Evolutionary conservation across 2,329 filamentous ascomycete species (phyloP), one percentile per base, ranked within the genome.

Genomic region (Esteya vermicola): DNA sequence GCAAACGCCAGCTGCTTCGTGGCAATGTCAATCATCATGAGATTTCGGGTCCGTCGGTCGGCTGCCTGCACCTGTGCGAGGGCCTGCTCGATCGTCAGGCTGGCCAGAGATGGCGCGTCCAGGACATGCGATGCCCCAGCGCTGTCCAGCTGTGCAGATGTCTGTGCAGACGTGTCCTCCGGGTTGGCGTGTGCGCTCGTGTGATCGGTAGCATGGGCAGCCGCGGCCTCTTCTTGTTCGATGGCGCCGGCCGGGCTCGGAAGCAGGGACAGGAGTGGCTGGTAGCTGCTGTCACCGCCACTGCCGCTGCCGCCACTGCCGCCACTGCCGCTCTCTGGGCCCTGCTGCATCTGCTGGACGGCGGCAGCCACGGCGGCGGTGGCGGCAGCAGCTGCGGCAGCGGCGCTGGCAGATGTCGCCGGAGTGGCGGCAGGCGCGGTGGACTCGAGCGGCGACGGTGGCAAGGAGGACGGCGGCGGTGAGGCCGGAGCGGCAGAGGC

Each of bases 1-100:
- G 66, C 63, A 48, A 70, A 58, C 7, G 67, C 70, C 25, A 76
- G 59, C 54, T 74, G 67, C 51, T 67, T 64, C 12, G 71, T 69
- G 3, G 67, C 62, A 33, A 65, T 58, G 47, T 75, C 68, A 39
- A 76, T 64, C 47, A 68, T 61, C 38, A 69, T 61, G 43, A 72
- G 57, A 38, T 63, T 57, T 5, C 70, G 60, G 1, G 62, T 59
- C 38, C 60, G 58, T 46, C 56, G 60, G 46, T 67, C 61, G 23
- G 64, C 59, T 14, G 50, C 48, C 22, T 63, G 59, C 19, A 65
- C 62, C 38, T 69, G 62, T 12, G 54, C 54, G 54, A 73, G 60
- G 4, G 65, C 64, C 43, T 62, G 59, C 43, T 64, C 61, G 35
- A 67, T 48, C n/a, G 63, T 57, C 39, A 61, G 58, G 44, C 60